phyloP scores from a whole-genome alignment of 2,329 filamentous ascomycete species.

The Sphaerulina vaccinii region DNA sequence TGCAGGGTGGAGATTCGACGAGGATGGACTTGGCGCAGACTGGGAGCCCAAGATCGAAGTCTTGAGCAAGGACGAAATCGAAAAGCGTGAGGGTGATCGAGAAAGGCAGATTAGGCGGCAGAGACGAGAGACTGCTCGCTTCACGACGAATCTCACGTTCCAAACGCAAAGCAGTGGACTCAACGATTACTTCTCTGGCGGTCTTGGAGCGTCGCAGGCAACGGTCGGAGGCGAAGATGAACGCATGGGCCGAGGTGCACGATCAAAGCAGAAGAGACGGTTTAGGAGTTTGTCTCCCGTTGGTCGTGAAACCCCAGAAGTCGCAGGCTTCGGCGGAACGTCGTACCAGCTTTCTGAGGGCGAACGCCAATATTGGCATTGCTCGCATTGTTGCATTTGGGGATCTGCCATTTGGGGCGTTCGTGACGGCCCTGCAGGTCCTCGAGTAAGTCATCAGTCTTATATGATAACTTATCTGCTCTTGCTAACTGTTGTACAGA shows the following conservation, averaged over 20 bases:
- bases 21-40: conserved; percentile 70
- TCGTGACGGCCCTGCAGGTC: conserved; percentile 80
- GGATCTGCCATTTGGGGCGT: conserved; percentile 93
- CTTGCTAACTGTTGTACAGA: conserved; percentile 48
- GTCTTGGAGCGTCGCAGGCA: conserved; percentile 40
- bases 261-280: conserved; percentile 91
- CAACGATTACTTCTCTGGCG: conserved; percentile 58
- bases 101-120: conserved; percentile 86
- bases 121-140: conserved; percentile 85
- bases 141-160: conserved; percentile 50
- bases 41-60: conserved; percentile 55
- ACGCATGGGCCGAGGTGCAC: conserved; percentile 84
- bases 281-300: conserved; percentile 85
- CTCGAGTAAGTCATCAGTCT: conserved; percentile 48
- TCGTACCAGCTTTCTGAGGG: conserved; percentile 64
- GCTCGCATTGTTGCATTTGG: conserved; percentile 82
- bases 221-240: conserved; percentile 58
- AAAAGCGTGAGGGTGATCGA: conserved; percentile 91
- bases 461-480: neutral
- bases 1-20: conserved; percentile 93
- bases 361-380: conserved; percentile 83
- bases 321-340: conserved; percentile 63
- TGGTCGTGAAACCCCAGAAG: conserved; percentile 79
- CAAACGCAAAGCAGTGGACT: conserved; percentile 45
- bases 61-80: conserved; percentile 92